A percentile compares a stretch with the other conserved stretches of the same genome.
phyloP scores from a whole-genome alignment of 2,329 filamentous ascomycete genomes.

The Hypoxylon sp. region DNA sequence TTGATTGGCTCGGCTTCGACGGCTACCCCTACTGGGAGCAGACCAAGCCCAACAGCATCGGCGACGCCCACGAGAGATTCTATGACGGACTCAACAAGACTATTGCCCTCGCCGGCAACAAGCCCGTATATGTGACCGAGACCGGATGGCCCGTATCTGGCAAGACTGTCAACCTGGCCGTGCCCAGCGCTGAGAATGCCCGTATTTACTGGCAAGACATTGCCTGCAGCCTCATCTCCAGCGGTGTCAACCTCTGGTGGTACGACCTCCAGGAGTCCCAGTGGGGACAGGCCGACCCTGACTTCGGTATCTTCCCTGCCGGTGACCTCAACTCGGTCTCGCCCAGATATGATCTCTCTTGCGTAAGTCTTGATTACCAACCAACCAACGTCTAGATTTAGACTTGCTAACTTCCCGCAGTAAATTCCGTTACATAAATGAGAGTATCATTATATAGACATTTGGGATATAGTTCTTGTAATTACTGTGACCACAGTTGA shows the following conservation, averaged over 20 bases:
- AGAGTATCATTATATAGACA: slow-evolving; percentile 25
- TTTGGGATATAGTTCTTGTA: slow-evolving; percentile 34
- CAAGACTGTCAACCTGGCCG: slow-evolving; percentile 60
- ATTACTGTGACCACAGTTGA: slow-evolving; percentile 9
- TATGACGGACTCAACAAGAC: slow-evolving; percentile 59
- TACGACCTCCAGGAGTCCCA: slow-evolving; percentile 57
- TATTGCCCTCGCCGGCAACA: slow-evolving; percentile 58
- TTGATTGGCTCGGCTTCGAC: slow-evolving; percentile 69
- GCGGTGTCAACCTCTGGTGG: slow-evolving; percentile 56
- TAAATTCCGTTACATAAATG: slow-evolving; percentile 21
- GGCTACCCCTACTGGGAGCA: slow-evolving; percentile 69
- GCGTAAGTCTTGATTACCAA: slow-evolving; percentile 40
- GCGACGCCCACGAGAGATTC: slow-evolving; percentile 59
- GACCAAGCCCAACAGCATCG: slow-evolving; percentile 59
- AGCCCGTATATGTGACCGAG: slow-evolving; percentile 66
- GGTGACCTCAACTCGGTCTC: slow-evolving; percentile 52
- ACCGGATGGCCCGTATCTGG: slow-evolving; percentile 71
- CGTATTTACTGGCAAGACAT: slow-evolving; percentile 55
- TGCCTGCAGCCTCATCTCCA: slow-evolving; percentile 51
- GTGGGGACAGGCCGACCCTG: slow-evolving; percentile 53
- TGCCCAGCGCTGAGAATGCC: slow-evolving; percentile 64
- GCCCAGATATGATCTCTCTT: slow-evolving; percentile 54
- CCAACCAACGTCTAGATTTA: not conserved
- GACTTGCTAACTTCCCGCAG: slow-evolving; percentile 20
- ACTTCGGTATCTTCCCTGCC: slow-evolving; percentile 56